Evolutionary conservation across 805 yeast species (phyloP), one percentile per base, ranked within the genome.

Genomic region (Saccharomycopsis sp.): DNA sequence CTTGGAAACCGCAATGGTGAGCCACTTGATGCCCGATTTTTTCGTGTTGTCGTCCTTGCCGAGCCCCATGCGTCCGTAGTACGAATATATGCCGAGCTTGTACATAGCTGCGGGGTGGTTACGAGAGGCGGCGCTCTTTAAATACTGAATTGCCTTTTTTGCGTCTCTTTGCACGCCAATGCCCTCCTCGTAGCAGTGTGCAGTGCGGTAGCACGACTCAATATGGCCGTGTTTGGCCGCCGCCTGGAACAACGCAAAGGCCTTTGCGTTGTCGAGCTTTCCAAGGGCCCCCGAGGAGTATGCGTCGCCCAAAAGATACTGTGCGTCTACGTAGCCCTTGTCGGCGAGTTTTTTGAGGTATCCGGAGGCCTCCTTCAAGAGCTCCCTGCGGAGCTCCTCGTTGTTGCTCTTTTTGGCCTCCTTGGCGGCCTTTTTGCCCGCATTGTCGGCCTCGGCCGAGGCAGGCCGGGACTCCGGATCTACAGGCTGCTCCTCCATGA

Each of bases 101-200:
- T 85, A 87, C 96, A 92, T 90, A 2, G 98, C 97, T n/a, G 96
- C 91, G 0, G 97, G 91, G 70, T 92, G 99, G 66, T 89, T 90
- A 68, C 87, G 86, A 34, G 91, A 79, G 0, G 98, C 96, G 0
- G 98, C 97, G 67, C 84, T 83, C 67, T 87, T 86, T 59, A 90
- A 73, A 68, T 85, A 90, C 64, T 89, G 95, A 5, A 90, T 74
- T 1, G 95, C 91, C 65, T 89, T 86, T 57, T 95, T 79, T 0
- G 96, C 85, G 70, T 94, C 97, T 64, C 94, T 79, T 20, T 89
- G 83, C 2, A 92, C 87, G 2, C 99, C 99, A 71, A 91, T 75
- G 16, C 99, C 99, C 71, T 91, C 95, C 70, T 91, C 96, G 64
- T 85, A 88, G 71, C 97, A 92, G 56, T 87, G 80, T 0, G 97